These are phyloP conservation scores for Salix exigua DNA, from an alignment of 345 rosid genomes.

Conservation along the genomic window DNA sequence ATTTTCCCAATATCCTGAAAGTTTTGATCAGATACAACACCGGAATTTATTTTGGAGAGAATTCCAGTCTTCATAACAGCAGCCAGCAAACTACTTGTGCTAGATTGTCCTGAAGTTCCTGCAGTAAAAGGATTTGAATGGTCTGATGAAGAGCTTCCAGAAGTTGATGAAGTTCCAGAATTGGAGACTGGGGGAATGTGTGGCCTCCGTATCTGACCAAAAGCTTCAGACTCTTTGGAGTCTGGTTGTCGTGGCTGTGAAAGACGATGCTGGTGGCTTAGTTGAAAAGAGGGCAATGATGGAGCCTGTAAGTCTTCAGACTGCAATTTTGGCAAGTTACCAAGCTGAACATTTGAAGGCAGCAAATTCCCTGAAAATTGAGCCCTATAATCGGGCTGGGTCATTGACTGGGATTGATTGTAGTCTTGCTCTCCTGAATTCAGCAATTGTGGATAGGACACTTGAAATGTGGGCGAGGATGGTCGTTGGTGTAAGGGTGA, in stretches of 20 bases:
- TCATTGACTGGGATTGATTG: slow-evolving; percentile 32
- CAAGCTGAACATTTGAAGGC: slow-evolving; percentile 28
- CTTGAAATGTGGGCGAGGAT: slow-evolving; percentile 37
- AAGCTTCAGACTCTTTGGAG: slow-evolving; percentile 29
- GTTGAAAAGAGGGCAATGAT: slow-evolving; percentile 25
- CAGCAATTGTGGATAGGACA: slow-evolving; percentile 25
- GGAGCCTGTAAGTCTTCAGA: slow-evolving; percentile 29
- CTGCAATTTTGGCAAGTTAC: slow-evolving; percentile 29
- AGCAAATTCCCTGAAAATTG: slow-evolving; percentile 42
- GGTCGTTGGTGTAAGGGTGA: slow-evolving; percentile 42
- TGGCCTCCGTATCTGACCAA: slow-evolving; percentile 38
- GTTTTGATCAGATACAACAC: slow-evolving; percentile 29
- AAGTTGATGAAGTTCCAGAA: slow-evolving; percentile 26
- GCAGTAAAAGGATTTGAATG: slow-evolving; percentile 28
- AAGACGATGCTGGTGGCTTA: slow-evolving; percentile 16
- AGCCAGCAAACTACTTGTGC: slow-evolving; percentile 62
- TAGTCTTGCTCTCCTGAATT: slow-evolving; percentile 35
- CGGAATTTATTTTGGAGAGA: slow-evolving; percentile 39
- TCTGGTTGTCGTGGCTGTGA: slow-evolving; percentile 29
- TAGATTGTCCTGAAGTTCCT: slow-evolving; percentile 43
- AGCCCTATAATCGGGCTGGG: slow-evolving; percentile 49
- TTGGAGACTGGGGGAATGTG: slow-evolving; percentile 32
- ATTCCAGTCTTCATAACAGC: slow-evolving; percentile 75
- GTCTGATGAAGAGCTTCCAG: slow-evolving; percentile 36
- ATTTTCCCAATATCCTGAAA: slow-evolving; percentile 29